A percentile compares a stretch with the other conserved stretches of the same genome.
phyloP scores from a whole-genome alignment of 768 basidiomycete species.

The Lactarius psammicola region DNA sequence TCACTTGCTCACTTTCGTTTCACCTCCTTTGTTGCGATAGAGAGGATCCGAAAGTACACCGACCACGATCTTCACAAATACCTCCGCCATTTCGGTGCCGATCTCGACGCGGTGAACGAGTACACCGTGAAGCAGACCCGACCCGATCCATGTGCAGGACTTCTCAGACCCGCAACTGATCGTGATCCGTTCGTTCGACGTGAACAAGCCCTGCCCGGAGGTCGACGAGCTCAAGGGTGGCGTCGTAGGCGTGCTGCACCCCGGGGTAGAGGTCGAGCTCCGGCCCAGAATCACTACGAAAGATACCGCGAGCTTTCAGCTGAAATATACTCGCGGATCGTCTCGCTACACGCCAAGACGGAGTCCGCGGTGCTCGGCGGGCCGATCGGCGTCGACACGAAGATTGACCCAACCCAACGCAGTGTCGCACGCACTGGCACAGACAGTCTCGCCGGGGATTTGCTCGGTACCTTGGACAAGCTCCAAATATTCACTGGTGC shows the following conservation, averaged over 20 bases:
- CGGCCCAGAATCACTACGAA: constrained; percentile 96
- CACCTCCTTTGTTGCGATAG: constrained; percentile 4
- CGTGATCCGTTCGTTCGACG: constrained; percentile 98
- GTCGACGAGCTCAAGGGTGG: constrained; percentile 97
- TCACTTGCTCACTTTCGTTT: constrained; percentile 1
- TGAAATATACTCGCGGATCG: constrained; percentile 89
- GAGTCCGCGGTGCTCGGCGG: constrained; percentile 98
- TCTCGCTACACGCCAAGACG: constrained; percentile 91
- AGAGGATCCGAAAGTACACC: constrained; percentile 10
- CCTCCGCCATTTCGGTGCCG: constrained; percentile 40
- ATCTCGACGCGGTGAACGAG: constrained; percentile 98
- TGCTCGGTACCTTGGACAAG: constrained; percentile 93
- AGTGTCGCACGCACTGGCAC: constrained; percentile 98
- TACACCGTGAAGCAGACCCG: constrained; percentile 97
- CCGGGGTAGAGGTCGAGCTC: constrained; percentile 95
- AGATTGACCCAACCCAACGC: constrained; percentile 93
- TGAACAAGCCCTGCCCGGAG: constrained; percentile 97
- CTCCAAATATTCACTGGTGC: constrained; percentile 88
- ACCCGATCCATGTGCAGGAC: constrained; percentile 88
- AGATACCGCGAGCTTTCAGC: constrained; percentile 89
- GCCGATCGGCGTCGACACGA: constrained; percentile 95
- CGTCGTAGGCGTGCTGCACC: constrained; percentile 85
- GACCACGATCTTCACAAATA: not conserved
- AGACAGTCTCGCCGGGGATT: constrained; percentile 94
- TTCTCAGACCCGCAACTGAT: constrained; percentile 93